Evolutionary conservation across 2,329 filamentous ascomycete species (phyloP), one percentile per base, ranked within the genome.

Genomic region (Periconia sp.): DNA sequence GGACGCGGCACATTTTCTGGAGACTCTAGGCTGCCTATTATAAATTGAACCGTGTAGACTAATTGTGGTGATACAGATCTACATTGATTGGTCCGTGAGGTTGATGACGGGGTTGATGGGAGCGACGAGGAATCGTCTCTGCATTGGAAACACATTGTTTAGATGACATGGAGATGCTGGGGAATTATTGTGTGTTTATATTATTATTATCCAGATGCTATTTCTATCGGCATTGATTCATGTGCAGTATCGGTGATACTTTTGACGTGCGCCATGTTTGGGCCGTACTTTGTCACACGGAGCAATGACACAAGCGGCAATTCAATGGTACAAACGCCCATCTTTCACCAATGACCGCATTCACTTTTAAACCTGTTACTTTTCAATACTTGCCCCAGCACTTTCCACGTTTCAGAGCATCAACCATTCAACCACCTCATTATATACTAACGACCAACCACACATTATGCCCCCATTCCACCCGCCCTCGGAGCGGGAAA

Each of bases 1-100:
- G 55, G 53, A 0, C 50, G 50, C 1, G 59, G 52, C 1, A 56
- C 13, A 9, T 59, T 50, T 17, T 57, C 55, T 1, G 56, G 53
- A 0, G 58, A 45, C 1, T 52, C 56, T 23, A 50, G 52, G 5
- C 55, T 45, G 0, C 60, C 62, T 2, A 54, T 27, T 1, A 58
- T 14, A 6, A 64, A 61, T 1, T 47, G 50, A 30, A 60, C 23
- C 2, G 42, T 53, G 2, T 43, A 42, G 2, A 27, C 23, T 8
- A 41, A 10, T 13, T 7, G 5, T 19, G 18, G 2, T 41, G 9
- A 13, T 37, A 37, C 15, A n/a, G 15, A 3, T 14, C 33, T 37
- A 37, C n/a, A n/a, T n/a, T n/a, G n/a, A n/a, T 13, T 37, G 33
- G 33, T 37, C 33, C 33, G 33, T 37, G 33, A 37, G 33, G 33